Conservation (phyloP, 257 asterid species). For the Rubia yunnanensis region DNA sequence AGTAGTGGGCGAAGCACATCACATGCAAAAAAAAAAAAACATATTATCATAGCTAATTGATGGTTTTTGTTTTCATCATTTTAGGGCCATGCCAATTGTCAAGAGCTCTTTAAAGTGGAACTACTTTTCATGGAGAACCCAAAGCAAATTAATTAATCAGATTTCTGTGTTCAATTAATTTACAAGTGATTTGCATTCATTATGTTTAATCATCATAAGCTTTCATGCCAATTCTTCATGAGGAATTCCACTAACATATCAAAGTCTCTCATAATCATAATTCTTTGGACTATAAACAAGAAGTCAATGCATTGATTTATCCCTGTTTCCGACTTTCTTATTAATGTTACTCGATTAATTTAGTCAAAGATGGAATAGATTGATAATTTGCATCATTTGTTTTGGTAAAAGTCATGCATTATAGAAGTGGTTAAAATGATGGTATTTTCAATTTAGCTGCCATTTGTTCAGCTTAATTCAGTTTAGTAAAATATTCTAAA, state of each 20-base stretch:
- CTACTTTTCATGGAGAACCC: slow-evolving; percentile 9
- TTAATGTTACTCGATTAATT: neutral
- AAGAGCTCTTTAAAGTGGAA: neutral
- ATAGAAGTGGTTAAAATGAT: no score
- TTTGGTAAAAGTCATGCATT: no score
- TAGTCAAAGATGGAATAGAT: neutral
- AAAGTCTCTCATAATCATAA: neutral
- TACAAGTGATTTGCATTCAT: slow-evolving; percentile 6
- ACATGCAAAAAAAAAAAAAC: slow-evolving; percentile 5
- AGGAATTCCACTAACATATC: neutral
- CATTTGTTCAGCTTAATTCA: no score
- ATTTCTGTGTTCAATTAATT: neutral
- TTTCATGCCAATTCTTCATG: slow-evolving; percentile 7
- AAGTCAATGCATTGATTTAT: neutral
- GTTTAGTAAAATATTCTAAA: no score
- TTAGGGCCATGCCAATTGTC: slow-evolving; percentile 1
- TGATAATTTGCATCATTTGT: no score
- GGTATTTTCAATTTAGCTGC: no score
- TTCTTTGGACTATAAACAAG: neutral
- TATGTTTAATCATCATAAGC: slow-evolving; percentile 10
- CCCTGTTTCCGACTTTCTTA: neutral
- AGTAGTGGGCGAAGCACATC: slow-evolving; percentile 11
- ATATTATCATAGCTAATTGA: slow-evolving; percentile 4
- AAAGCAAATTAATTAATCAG: neutral
- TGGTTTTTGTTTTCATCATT: slow-evolving; percentile 8